Conservation (phyloP, 2,329 filamentous ascomycete genomes). For the Phaeomoniella chlamydospora region DNA sequence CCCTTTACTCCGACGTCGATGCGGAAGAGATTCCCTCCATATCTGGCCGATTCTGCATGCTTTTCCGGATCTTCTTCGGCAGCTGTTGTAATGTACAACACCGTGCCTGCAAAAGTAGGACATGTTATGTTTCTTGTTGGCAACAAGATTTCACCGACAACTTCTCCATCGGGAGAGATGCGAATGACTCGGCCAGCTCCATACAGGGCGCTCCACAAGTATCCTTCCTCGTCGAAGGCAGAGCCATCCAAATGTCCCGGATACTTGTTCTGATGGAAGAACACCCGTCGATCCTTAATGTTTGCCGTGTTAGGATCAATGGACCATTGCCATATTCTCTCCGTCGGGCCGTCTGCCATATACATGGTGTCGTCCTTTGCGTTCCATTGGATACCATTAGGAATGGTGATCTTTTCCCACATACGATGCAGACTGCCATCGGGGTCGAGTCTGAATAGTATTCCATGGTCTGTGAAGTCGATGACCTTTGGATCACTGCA, state of each 20-base stretch:
- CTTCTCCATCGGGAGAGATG: slow-evolving; percentile 52
- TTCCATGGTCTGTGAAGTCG: slow-evolving; percentile 39
- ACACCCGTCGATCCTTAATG: slow-evolving; percentile 55
- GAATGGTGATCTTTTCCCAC: slow-evolving; percentile 55
- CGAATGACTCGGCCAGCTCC: slow-evolving; percentile 62
- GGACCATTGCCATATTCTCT: slow-evolving; percentile 60
- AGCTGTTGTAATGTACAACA: slow-evolving; percentile 68
- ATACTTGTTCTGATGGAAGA: slow-evolving; percentile 47
- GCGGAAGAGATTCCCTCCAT: slow-evolving; percentile 46
- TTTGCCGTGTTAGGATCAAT: slow-evolving; percentile 50
- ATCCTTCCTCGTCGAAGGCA: slow-evolving; percentile 68
- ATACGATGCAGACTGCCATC: slow-evolving; percentile 45
- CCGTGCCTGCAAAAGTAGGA: slow-evolving; percentile 59
- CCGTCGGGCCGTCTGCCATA: slow-evolving; percentile 63
- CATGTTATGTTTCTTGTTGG: slow-evolving; percentile 73
- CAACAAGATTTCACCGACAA: slow-evolving; percentile 60
- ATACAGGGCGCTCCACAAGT: slow-evolving; percentile 79
- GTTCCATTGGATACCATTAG: slow-evolving; percentile 76
- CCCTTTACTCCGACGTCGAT: slow-evolving; percentile 36
- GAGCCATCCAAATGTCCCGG: slow-evolving; percentile 58
- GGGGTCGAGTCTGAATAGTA: slow-evolving; percentile 57
- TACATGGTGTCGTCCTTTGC: slow-evolving; percentile 59
- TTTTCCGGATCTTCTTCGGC: slow-evolving; percentile 52
- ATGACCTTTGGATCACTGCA: slow-evolving; percentile 71
- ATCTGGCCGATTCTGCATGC: slow-evolving; percentile 45